phyloP scores from a whole-genome alignment of 306 rosid genomes.

The Bauhinia variegata region DNA sequence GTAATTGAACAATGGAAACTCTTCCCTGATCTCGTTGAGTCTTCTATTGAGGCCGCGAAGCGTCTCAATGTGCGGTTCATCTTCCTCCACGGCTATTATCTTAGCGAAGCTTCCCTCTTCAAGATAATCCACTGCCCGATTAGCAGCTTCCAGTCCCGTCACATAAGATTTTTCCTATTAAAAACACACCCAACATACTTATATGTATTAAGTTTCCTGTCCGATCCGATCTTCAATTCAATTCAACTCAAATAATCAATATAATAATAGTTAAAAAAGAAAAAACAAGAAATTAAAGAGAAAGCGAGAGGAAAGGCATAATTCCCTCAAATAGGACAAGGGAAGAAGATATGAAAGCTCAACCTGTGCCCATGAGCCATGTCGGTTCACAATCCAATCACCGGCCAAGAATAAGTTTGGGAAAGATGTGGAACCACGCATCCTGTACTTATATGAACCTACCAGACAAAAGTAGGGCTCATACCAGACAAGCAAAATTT shows the following conservation, averaged over 20 bases:
- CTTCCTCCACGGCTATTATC: conserved; percentile 39
- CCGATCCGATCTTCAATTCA: too few relatives aligned
- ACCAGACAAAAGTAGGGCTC: too few relatives aligned
- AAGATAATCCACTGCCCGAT: conserved; percentile 50
- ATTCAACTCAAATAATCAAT: too few relatives aligned
- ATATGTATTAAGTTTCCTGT: background rate
- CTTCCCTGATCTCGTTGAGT: conserved; percentile 46
- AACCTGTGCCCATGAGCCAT: conserved; percentile 71
- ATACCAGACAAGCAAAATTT: too few relatives aligned
- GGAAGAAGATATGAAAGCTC: background rate
- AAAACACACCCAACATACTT: too few relatives aligned
- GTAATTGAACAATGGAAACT: conserved; percentile 48
- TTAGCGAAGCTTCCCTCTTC: conserved; percentile 66
- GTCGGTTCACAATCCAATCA: conserved; percentile 67
- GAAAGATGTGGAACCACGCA: conserved; percentile 54
- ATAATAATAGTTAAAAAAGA: too few relatives aligned
- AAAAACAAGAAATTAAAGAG: too few relatives aligned
- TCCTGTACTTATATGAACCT: conserved; percentile 63
- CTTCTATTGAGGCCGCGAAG: background rate
- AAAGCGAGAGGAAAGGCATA: background rate
- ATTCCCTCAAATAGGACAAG: conserved; percentile 39
- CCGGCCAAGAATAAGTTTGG: conserved; percentile 66
- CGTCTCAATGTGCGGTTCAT: background rate
- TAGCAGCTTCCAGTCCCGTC: conserved; percentile 68
- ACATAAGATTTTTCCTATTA: conserved; percentile 63